Percentiles rank a stretch among this genome's conserved stretches.
Conservation (phyloP, 768 basidiomycete species). For the Podaxis pistillaris region DNA sequence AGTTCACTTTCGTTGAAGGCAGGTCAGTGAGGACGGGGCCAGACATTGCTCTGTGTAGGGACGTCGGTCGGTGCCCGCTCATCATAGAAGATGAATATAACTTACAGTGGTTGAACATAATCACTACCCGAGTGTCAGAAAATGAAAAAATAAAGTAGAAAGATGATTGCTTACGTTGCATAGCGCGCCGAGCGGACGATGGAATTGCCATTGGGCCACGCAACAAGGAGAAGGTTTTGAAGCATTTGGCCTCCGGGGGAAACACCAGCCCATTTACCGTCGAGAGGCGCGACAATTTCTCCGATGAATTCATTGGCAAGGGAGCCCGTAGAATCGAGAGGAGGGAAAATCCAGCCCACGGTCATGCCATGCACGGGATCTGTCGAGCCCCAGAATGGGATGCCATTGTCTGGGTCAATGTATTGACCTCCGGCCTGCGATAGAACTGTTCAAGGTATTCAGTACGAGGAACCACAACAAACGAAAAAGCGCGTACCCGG, state of each 20-base stretch:
- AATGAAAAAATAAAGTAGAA: background rate
- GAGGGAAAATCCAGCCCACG: conserved; percentile 54
- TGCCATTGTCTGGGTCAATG: conserved; percentile 48
- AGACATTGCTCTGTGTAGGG: background rate
- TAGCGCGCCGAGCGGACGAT: conserved; percentile 54
- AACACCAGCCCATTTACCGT: conserved; percentile 52
- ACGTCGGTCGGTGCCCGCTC: background rate
- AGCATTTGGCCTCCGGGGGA: conserved; percentile 56
- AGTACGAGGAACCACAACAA: background rate
- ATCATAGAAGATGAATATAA: background rate
- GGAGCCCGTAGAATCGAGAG: conserved; percentile 35
- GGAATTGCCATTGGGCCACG: conserved; percentile 55
- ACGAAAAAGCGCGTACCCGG: background rate
- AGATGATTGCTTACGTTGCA: conserved; percentile 44
- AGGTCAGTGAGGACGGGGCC: conserved; percentile 55
- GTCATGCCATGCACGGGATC: conserved; percentile 41
- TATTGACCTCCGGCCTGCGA: conserved; percentile 23
- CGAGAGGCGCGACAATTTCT: conserved; percentile 56
- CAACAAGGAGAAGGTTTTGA: conserved; percentile 53
- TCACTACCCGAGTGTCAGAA: conserved; percentile 15
- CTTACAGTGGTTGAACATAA: conserved; percentile 42
- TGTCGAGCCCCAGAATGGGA: conserved; percentile 46
- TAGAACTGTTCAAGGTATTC: background rate
- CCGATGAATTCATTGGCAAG: conserved; percentile 58
- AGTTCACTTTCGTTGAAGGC: conserved; percentile 43